Conservation (phyloP, 2,329 filamentous ascomycete species). For the Stagonosporopsis rhizophila region DNA sequence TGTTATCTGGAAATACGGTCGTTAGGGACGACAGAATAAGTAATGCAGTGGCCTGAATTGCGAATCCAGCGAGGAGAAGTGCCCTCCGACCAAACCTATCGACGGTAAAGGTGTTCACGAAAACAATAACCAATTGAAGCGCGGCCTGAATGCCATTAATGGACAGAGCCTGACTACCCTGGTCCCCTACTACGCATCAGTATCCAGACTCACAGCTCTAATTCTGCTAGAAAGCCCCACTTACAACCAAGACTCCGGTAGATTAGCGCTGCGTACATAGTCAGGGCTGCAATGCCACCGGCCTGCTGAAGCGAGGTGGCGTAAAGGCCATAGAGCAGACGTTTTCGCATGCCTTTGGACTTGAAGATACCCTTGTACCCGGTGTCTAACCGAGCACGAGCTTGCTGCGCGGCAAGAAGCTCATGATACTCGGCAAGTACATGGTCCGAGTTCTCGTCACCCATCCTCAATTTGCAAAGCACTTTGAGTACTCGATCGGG, state of each 20-base stretch:
- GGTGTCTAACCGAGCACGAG: constrained; percentile 3
- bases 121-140: constrained; percentile 8
- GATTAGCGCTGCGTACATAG: constrained; percentile 16
- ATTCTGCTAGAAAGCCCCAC: neutral
- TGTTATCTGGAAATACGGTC: constrained; percentile 4
- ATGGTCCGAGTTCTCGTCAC: constrained; percentile 7
- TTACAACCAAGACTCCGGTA: constrained; percentile 7
- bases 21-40: constrained; percentile 1
- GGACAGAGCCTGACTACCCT: constrained; percentile 9
- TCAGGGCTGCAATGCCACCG: constrained; percentile 14
- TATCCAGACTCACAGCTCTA: neutral
- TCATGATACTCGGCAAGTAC: constrained; percentile 12
- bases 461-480: constrained; percentile 11
- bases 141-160: constrained; percentile 12
- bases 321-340: constrained; percentile 9
- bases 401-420: constrained; percentile 14
- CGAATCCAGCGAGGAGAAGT: constrained; percentile 11
- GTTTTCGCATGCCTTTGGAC: constrained; percentile 13
- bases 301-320: constrained; percentile 13
- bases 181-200: neutral
- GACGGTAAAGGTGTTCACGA: constrained; percentile 14
- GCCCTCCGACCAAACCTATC: constrained; percentile 12
- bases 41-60: constrained; percentile 9
- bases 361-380: constrained; percentile 14
- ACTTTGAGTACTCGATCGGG: constrained; percentile 3